A percentile compares a stretch with the other conserved stretches of the same genome.
Evolutionary conservation across 192 early-diverging fungal genomes (phyloP).

Genomic region (Spizellomyces punctatus): DNA sequence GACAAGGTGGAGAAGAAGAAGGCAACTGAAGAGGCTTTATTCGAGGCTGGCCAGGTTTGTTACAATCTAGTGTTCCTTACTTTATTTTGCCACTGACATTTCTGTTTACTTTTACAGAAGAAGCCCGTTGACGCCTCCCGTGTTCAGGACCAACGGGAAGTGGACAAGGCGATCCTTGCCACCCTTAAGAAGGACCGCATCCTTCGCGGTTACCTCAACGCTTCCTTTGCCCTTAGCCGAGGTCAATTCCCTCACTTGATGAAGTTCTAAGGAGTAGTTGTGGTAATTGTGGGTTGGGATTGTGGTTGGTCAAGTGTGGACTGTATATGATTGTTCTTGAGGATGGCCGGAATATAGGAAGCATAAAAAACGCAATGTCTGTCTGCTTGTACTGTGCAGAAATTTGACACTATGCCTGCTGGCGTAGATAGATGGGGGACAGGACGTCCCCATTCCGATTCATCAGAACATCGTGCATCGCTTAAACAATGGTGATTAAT

Average conservation of each 20-base stretch:
- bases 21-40: conserved; percentile 88
- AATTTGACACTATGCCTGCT: too few relatives aligned
- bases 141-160: conserved; percentile 87
- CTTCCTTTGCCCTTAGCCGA: conserved; percentile 91
- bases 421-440: too few relatives aligned
- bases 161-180: conserved; percentile 83
- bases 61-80: not conserved
- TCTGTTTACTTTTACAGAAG: conserved; percentile 55
- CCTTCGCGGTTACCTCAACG: conserved; percentile 85
- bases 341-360: too few relatives aligned
- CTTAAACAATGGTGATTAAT: too few relatives aligned
- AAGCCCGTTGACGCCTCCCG: conserved; percentile 75
- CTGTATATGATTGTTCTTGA: too few relatives aligned
- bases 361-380: too few relatives aligned
- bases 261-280: conserved; percentile 78
- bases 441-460: too few relatives aligned
- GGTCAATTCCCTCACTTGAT: conserved; percentile 95
- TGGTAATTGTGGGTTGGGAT: too few relatives aligned
- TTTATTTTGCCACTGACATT: not conserved
- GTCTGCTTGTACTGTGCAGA: too few relatives aligned
- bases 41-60: conserved; percentile 64
- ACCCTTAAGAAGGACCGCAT: conserved; percentile 82
- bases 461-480: too few relatives aligned
- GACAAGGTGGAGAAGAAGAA: conserved; percentile 72
- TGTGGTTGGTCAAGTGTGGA: too few relatives aligned